Evolutionary conservation across 2,329 filamentous ascomycete species (phyloP).

Genomic region (Colletotrichum phormii): DNA sequence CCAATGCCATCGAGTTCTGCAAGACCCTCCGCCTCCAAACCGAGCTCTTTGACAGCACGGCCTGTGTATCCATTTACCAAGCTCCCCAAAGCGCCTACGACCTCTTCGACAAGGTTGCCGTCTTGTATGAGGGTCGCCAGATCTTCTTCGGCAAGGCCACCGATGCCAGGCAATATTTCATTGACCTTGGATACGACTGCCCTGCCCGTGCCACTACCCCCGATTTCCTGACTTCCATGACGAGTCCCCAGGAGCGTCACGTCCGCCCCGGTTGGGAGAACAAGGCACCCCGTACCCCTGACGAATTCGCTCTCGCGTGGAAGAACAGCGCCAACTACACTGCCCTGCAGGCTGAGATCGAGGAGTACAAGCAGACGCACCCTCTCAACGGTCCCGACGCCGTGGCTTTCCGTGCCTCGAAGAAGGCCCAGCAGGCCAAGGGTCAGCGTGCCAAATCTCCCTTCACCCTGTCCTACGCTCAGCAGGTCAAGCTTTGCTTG

Average conservation of each 20-base stretch:
- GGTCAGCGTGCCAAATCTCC: constrained; percentile 76
- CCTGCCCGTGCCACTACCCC: constrained; percentile 75
- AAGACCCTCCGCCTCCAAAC: constrained; percentile 76
- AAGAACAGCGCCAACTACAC: constrained; percentile 64
- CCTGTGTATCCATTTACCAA: constrained; percentile 81
- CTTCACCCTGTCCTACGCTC: constrained; percentile 81
- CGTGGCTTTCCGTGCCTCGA: constrained; percentile 66
- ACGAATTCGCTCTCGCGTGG: constrained; percentile 71
- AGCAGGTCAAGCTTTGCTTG: constrained; percentile 84
- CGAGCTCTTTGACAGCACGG: constrained; percentile 74
- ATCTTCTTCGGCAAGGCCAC: constrained; percentile 73
- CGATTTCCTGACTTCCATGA: constrained; percentile 80
- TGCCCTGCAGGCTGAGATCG: constrained; percentile 65
- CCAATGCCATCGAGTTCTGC: constrained; percentile 81
- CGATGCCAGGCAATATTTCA: constrained; percentile 73
- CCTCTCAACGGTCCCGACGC: constrained; percentile 68
- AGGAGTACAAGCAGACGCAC: constrained; percentile 64
- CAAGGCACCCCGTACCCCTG: constrained; percentile 68
- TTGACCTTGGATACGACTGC: constrained; percentile 75
- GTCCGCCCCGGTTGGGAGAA: constrained; percentile 67
- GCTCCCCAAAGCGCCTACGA: constrained; percentile 74
- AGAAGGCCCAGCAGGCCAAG: constrained; percentile 66
- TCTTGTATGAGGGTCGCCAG: constrained; percentile 71
- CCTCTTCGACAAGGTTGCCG: constrained; percentile 68
- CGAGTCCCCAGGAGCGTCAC: constrained; percentile 67